These are phyloP conservation scores for Phytophthora capsici DNA, from an alignment of 352 stramenopile species.

Conservation along the genomic window DNA sequence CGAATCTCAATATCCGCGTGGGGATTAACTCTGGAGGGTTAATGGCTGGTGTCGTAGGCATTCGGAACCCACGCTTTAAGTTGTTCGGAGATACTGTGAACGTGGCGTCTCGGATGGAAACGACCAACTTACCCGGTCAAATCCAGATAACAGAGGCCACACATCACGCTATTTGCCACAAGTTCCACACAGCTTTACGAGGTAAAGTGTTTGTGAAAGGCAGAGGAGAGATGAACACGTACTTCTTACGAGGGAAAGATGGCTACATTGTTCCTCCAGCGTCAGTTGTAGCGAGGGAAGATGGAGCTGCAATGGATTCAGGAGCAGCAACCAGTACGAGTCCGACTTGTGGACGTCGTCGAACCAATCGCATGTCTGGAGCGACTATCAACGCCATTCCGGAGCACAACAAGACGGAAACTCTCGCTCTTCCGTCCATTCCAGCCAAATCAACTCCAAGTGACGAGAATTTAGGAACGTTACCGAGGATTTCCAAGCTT, in stretches of 20 bases:
- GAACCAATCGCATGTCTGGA: conserved; percentile 24
- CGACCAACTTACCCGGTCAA: conserved; percentile 75
- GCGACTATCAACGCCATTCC: conserved; percentile 34
- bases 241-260: conserved; percentile 72
- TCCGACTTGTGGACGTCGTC: conserved; percentile 24
- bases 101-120: conserved; percentile 87
- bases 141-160: conserved; percentile 86
- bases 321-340: not conserved
- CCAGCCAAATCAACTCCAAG: conserved; percentile 1
- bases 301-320: not conserved
- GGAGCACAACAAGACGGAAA: conserved; percentile 19
- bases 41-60: conserved; percentile 88
- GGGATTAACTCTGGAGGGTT: conserved; percentile 87
- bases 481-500: conserved; percentile 16
- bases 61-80: conserved; percentile 87
- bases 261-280: conserved; percentile 66
- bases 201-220: conserved; percentile 87
- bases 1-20: conserved; percentile 86
- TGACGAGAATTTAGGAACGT: not conserved
- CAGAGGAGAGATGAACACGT: conserved; percentile 85
- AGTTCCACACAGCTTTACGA: conserved; percentile 70
- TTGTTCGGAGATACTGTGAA: conserved; percentile 91
- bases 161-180: conserved; percentile 67
- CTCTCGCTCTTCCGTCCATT: not conserved
- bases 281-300: conserved; percentile 6